Conservation (phyloP, 306 rosid species). For the Ormosia semicastrata region DNA sequence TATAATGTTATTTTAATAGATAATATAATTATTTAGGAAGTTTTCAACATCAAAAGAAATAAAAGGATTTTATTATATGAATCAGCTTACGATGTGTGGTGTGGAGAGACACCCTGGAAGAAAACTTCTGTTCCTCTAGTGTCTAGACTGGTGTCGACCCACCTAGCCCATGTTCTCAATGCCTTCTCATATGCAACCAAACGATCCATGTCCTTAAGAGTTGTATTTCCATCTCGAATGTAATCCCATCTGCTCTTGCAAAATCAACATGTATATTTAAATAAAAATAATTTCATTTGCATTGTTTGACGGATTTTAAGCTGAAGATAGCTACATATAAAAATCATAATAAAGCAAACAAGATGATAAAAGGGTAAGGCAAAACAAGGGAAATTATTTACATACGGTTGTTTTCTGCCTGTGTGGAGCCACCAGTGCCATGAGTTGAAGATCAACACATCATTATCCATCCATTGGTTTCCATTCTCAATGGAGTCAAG, state of each 20-base stretch:
- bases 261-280: background rate
- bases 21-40: too few species aligned
- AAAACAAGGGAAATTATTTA: too few species aligned
- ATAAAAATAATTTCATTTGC: too few species aligned
- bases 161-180: constrained; percentile 3
- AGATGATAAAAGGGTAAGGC: too few species aligned
- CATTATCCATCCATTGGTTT: constrained; percentile 20
- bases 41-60: too few species aligned
- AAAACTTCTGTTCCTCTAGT: constrained; percentile 36
- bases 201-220: constrained; percentile 50
- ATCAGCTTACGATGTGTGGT: constrained; percentile 19
- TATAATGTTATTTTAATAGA: too few species aligned
- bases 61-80: too few species aligned
- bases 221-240: constrained; percentile 23
- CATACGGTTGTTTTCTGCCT: constrained; percentile 35
- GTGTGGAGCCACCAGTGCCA: too few species aligned
- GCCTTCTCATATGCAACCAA: constrained; percentile 54
- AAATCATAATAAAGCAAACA: too few species aligned
- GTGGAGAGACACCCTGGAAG: constrained; percentile 58
- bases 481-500: constrained; percentile 28
- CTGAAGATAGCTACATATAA: too few species aligned
- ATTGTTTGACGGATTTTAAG: too few species aligned
- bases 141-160: constrained; percentile 42
- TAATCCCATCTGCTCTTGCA: constrained; percentile 43
- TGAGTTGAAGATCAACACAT: constrained; percentile 35